Base-by-base conservation (phyloP, 192 early-diverging fungal genomes). In the Coemansia sp. region DNA sequence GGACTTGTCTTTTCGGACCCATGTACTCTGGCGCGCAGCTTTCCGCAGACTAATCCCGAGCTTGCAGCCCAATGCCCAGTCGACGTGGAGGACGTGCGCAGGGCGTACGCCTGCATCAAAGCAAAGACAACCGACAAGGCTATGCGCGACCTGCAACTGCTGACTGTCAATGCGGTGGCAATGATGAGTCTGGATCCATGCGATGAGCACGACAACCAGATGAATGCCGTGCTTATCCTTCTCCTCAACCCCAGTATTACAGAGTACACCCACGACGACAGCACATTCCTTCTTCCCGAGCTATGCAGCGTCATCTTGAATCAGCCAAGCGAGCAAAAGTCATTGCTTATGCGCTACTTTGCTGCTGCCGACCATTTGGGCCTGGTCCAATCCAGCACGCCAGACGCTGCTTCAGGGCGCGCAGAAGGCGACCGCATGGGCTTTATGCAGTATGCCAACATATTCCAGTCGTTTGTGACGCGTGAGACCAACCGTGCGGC, bases 21-120 rank as follows among this genome's bases (percentile, higher is more conserved):
- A 39, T 83, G 80, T 42, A 72, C 70, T 41, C 64, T 83, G 53
- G 80, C 80, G 13, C 75, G 72, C 42, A 77, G 80, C 69, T 85
- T 85, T 59, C 75, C 74, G 8, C 78, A 81, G 44, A 51, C 49
- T 7, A 61, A 81, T 49, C 37, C 67, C 4, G 64, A 13, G 11
- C 62, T 64, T 44, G 71, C 69, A 1, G 44, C 62, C 61, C 25
- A 70, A 11, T 85, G 83, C 25, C 83, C 83, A 11, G 78, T 85
- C 39, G 77, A 85, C 38, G 67, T 77, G 5, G 50, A 58, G 0
- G 77, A 79, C 54, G 82, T 74, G 61, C 68, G 67, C 54, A 55
- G 49, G 22, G 75, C 74, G 11, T 84, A 79, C 38, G 19, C 51
- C 40, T 55, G 64, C 4, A 61, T 84, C 0, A 60, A 64, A 13